A percentile compares a stretch with the other conserved stretches of the same genome.
phyloP scores from a whole-genome alignment of 2,329 filamentous ascomycete genomes.

The Chalaropsis ovoidea region DNA sequence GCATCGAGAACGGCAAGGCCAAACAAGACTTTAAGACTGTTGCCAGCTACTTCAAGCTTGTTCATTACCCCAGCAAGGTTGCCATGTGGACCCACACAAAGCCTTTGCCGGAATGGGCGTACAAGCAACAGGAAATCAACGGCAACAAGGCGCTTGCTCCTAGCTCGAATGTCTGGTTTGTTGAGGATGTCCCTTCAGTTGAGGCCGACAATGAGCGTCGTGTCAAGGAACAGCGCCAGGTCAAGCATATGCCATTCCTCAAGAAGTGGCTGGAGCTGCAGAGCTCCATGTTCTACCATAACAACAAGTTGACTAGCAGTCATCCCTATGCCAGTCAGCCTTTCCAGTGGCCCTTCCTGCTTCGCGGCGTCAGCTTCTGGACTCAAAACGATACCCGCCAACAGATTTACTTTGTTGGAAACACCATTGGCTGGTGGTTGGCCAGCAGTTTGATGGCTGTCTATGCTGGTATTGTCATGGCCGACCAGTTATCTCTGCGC shows the following conservation, averaged over 20 bases:
- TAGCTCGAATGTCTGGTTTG: conserved; percentile 87
- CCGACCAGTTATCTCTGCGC: conserved; percentile 86
- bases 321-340: conserved; percentile 93
- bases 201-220: conserved; percentile 61
- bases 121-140: conserved; percentile 97
- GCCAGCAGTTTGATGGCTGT: conserved; percentile 85
- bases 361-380: conserved; percentile 98
- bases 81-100: conserved; percentile 98
- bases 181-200: conserved; percentile 81
- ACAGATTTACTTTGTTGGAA: conserved; percentile 98
- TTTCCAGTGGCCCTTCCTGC: conserved; percentile 94
- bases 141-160: conserved; percentile 92
- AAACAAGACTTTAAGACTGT: conserved; percentile 81
- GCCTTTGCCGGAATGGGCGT: conserved; percentile 92
- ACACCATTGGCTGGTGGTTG: conserved; percentile 96
- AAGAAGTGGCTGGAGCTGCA: conserved; percentile 95
- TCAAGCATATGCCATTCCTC: conserved; percentile 79
- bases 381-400: conserved; percentile 88
- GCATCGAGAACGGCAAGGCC: conserved; percentile 74
- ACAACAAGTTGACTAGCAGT: conserved; percentile 92
- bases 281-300: conserved; percentile 98
- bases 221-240: conserved; percentile 62
- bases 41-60: conserved; percentile 86
- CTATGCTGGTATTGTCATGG: conserved; percentile 80
- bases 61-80: conserved; percentile 89